Evolutionary conservation across 2,329 filamentous ascomycete species (phyloP).

Genomic region (Fusarium tuaranense): DNA sequence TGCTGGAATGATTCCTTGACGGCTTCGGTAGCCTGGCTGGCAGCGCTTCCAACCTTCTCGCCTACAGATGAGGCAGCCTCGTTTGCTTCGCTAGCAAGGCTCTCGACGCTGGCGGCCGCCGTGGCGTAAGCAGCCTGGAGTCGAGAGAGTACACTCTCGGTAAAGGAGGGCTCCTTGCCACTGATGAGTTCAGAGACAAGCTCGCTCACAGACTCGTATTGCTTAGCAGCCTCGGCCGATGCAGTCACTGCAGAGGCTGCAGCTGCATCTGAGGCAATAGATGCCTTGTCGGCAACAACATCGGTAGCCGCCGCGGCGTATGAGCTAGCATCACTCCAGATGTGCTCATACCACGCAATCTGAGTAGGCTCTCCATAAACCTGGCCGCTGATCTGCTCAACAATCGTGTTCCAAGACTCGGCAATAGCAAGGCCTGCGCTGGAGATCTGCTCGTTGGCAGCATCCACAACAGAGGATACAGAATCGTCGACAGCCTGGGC

Average conservation of each 20-base stretch:
- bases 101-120: conserved; percentile 67
- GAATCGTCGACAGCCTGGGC: conserved; percentile 54
- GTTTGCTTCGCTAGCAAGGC: conserved; percentile 51
- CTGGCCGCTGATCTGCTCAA: conserved; percentile 74
- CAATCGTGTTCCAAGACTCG: conserved; percentile 55
- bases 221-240: conserved; percentile 68
- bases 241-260: conserved; percentile 70
- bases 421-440: conserved; percentile 53
- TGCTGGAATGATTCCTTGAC: conserved; percentile 54
- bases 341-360: conserved; percentile 66
- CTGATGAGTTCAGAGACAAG: conserved; percentile 81
- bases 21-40: conserved; percentile 55
- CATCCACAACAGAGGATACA: conserved; percentile 58
- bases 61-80: conserved; percentile 49
- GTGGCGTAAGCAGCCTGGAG: conserved; percentile 80
- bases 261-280: conserved; percentile 56
- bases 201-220: conserved; percentile 77
- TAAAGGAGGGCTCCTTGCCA: conserved; percentile 84
- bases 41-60: conserved; percentile 52
- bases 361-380: conserved; percentile 76
- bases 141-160: conserved; percentile 80
- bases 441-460: conserved; percentile 54
- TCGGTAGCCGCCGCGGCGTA: conserved; percentile 72
- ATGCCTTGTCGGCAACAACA: conserved; percentile 50
- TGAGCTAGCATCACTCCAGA: conserved; percentile 61